Conservation (phyloP, 73 alveolate species). For the Paramecium pentaurelia region DNA sequence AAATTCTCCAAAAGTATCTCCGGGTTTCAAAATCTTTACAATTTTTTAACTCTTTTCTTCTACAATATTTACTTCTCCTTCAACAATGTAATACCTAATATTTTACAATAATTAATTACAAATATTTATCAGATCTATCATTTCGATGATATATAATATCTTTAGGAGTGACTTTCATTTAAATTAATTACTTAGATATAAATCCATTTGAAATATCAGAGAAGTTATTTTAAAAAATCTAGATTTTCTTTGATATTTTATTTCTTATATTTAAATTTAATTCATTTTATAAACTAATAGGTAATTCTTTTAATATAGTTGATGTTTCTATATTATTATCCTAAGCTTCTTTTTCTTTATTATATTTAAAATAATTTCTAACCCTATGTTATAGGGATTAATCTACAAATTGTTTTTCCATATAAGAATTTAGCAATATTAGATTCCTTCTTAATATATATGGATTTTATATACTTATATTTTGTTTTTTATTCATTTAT, state of each 20-base stretch:
- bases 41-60: neutral
- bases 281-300: neutral
- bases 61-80: neutral
- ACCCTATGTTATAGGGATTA: neutral
- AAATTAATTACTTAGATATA: neutral
- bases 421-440: constrained; percentile 5
- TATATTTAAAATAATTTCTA: neutral
- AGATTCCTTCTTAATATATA: neutral
- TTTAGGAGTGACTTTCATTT: neutral
- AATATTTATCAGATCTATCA: neutral
- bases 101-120: neutral
- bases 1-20: constrained; percentile 30
- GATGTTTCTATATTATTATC: neutral
- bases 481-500: neutral
- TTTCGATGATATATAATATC: neutral
- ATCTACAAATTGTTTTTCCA: constrained; percentile 32
- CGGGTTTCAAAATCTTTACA: neutral
- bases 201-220: neutral
- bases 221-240: neutral
- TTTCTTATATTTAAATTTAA: neutral
- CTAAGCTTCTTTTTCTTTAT: neutral
- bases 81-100: neutral
- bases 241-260: neutral
- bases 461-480: neutral
- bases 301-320: neutral